These are phyloP conservation scores for Sugiyamaella paludigena DNA, from an alignment of 1,139 yeast species.

Conservation along the genomic window DNA sequence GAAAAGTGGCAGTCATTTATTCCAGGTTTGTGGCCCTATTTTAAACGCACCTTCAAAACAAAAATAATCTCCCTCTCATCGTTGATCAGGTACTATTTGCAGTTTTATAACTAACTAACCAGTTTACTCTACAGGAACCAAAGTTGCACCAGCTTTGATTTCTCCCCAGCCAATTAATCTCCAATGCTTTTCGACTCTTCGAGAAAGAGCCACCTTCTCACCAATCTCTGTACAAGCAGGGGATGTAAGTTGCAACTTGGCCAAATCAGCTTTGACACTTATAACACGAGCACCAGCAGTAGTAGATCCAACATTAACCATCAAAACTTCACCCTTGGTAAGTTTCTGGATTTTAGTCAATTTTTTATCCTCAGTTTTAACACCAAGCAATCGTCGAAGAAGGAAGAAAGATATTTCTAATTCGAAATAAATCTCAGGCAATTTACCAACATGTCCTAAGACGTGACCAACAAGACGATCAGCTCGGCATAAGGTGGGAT, in stretches of 20 bases:
- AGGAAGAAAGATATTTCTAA: constrained; percentile 96
- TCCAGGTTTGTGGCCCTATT: too few species aligned
- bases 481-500: constrained; percentile 98
- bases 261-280: constrained; percentile 99
- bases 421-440: constrained; percentile 95
- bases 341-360: constrained; percentile 96
- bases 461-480: constrained; percentile 99
- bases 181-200: constrained; percentile 99
- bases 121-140: constrained; percentile 28
- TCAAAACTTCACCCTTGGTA: constrained; percentile 90
- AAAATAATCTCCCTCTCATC: too few species aligned
- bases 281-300: constrained; percentile 99
- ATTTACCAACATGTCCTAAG: constrained; percentile 93
- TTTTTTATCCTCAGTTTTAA: constrained; percentile 96
- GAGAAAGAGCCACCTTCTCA: constrained; percentile 96
- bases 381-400: constrained; percentile 95
- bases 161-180: constrained; percentile 99
- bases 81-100: too few species aligned
- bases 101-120: too few species aligned
- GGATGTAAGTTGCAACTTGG: constrained; percentile 91
- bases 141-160: constrained; percentile 77
- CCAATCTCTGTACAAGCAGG: constrained; percentile 99
- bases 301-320: constrained; percentile 99
- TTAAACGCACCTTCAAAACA: too few species aligned
- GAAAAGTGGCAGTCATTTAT: too few species aligned